phyloP scores from a whole-genome alignment of 2,329 filamentous ascomycete species.

The Exophiala aquamarina region DNA sequence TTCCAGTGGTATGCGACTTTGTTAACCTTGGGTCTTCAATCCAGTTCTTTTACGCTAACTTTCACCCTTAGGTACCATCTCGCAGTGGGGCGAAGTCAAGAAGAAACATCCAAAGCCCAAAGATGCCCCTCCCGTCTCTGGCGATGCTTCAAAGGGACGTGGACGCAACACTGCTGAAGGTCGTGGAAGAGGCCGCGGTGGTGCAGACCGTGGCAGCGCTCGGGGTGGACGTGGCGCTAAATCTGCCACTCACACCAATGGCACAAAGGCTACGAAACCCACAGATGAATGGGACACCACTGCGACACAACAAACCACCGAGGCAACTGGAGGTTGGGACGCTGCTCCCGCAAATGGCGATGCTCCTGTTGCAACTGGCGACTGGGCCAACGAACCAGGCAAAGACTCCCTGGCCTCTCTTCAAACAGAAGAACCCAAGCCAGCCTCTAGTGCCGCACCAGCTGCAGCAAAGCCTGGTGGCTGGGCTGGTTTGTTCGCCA shows the following conservation, averaged over 20 bases:
- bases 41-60: background rate
- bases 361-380: constrained; percentile 24
- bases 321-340: constrained; percentile 31
- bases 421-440: constrained; percentile 35
- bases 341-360: constrained; percentile 30
- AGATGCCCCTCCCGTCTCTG: constrained; percentile 38
- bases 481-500: constrained; percentile 76
- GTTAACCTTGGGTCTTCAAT: background rate
- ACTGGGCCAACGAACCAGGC: constrained; percentile 29
- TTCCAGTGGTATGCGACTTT: constrained; percentile 50
- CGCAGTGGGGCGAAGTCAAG: constrained; percentile 54
- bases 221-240: constrained; percentile 49
- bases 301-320: constrained; percentile 20
- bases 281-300: constrained; percentile 16
- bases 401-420: constrained; percentile 29
- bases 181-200: constrained; percentile 48
- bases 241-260: constrained; percentile 43
- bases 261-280: constrained; percentile 35
- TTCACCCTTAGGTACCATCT: constrained; percentile 44
- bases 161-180: constrained; percentile 48
- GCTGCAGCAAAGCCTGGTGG: constrained; percentile 24
- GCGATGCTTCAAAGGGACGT: constrained; percentile 40
- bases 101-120: constrained; percentile 53
- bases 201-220: constrained; percentile 41
- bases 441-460: constrained; percentile 18